A percentile compares a stretch with the other conserved stretches of the same genome.
Evolutionary conservation across 306 rosid genomes (phyloP).

Genomic region (Astragalus membranaceus): DNA sequence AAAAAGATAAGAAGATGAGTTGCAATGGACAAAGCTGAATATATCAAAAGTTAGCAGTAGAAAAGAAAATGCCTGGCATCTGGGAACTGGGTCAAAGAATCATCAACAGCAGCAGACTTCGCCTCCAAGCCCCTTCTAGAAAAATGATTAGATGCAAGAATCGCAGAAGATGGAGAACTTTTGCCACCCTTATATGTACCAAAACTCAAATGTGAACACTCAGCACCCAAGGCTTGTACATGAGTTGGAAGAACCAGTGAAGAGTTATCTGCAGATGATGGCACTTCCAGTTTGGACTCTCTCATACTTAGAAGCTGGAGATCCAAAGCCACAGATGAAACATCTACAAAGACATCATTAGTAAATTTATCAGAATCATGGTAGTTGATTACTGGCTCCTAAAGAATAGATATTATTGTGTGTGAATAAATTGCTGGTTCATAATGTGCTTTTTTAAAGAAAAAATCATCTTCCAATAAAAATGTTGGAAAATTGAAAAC

Average conservation of each 20-base stretch:
- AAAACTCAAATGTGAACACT: conserved; percentile 69
- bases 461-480: neutral
- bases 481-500: neutral
- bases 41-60: conserved; percentile 13
- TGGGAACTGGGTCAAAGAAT: conserved; percentile 24
- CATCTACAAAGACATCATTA: conserved; percentile 22
- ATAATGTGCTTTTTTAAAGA: neutral
- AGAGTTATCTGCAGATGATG: conserved; percentile 17
- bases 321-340: conserved; percentile 35
- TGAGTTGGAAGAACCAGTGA: conserved; percentile 54
- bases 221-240: conserved; percentile 47
- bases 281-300: conserved; percentile 21
- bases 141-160: conserved; percentile 22
- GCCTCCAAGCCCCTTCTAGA: conserved; percentile 35
- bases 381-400: conserved; percentile 7
- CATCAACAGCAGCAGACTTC: conserved; percentile 28
- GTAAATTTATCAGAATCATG: conserved; percentile 15
- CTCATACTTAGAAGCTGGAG: conserved; percentile 34
- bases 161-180: conserved; percentile 31
- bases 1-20: conserved; percentile 5
- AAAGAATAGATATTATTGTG: neutral
- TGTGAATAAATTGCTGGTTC: neutral
- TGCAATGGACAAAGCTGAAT: conserved; percentile 6
- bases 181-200: conserved; percentile 47
- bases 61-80: conserved; percentile 36